A percentile compares a stretch with the other conserved stretches of the same genome.
These are phyloP conservation scores for Bocquillonia castaneifolia DNA, from an alignment of 441 rosid genomes.

Conservation along the genomic window DNA sequence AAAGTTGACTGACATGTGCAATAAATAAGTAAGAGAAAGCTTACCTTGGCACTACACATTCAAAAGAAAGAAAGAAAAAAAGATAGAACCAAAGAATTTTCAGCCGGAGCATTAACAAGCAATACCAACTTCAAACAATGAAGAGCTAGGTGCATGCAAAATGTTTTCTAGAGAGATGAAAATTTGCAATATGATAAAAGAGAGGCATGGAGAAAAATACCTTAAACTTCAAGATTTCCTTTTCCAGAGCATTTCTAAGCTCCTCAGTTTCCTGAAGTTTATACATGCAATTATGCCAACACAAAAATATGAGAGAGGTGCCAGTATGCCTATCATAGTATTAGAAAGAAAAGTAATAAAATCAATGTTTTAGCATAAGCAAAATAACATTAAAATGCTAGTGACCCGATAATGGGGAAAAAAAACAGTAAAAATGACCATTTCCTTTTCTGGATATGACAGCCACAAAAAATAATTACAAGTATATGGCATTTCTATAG, in stretches of 20 bases:
- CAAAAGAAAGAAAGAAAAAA: too few species aligned
- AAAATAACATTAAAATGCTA: not conserved
- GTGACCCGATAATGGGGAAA: not conserved
- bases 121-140: not conserved
- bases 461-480: not conserved
- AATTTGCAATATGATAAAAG: constrained; percentile 1
- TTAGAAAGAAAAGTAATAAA: not conserved
- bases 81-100: not conserved
- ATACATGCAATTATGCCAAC: constrained; percentile 23
- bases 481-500: not conserved
- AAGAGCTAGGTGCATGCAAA: not conserved
- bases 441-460: not conserved
- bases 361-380: not conserved
- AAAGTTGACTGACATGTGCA: not conserved
- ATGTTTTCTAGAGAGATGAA: not conserved
- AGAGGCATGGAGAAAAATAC: constrained; percentile 32
- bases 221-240: constrained; percentile 69
- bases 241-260: constrained; percentile 57
- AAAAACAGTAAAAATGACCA: not conserved
- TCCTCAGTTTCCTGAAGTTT: constrained; percentile 64
- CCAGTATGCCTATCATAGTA: not conserved
- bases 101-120: not conserved
- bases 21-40: not conserved
- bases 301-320: constrained; percentile 18
- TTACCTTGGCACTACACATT: not conserved